Percentiles rank a stretch among this genome's conserved stretches.
phyloP scores from a whole-genome alignment of 2,329 filamentous ascomycete species.

The Claviceps sp. region DNA sequence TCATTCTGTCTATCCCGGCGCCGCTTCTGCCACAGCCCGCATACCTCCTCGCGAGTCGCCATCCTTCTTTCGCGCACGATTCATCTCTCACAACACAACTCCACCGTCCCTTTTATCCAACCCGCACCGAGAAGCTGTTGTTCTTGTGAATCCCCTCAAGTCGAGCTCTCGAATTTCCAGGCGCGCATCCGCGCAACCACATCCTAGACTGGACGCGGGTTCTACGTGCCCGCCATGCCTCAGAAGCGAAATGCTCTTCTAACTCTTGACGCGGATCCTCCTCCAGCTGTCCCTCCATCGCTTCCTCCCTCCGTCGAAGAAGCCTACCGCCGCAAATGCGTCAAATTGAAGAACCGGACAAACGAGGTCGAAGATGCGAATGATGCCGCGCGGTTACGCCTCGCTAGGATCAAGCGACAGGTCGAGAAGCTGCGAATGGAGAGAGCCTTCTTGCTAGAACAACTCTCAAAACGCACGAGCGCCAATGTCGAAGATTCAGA shows the following conservation, averaged over 20 bases:
- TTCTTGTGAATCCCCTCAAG: background rate
- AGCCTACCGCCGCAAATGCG: conserved; percentile 92
- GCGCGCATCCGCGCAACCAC: background rate
- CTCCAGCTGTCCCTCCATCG: conserved; percentile 38
- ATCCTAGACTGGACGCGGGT: too few relatives aligned
- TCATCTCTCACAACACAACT: background rate
- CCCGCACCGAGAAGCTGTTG: background rate
- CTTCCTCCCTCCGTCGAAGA: conserved; percentile 85
- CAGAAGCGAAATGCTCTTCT: conserved; percentile 22
- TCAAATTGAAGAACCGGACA: conserved; percentile 82
- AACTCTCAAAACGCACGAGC: conserved; percentile 61
- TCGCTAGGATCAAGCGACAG: conserved; percentile 67
- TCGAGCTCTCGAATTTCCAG: background rate
- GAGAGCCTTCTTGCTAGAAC: conserved; percentile 60
- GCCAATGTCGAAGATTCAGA: conserved; percentile 66
- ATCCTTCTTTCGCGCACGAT: background rate
- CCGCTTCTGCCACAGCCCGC: background rate
- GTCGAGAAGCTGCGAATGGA: conserved; percentile 87
- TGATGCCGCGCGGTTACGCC: conserved; percentile 66
- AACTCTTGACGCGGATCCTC: conserved; percentile 20
- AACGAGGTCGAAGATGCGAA: conserved; percentile 88
- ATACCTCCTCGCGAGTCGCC: background rate
- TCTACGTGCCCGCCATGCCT: conserved; percentile 16
- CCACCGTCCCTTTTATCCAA: background rate
- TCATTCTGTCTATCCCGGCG: background rate